A percentile compares a stretch with the other conserved stretches of the same genome.
Conservation (phyloP, 2,329 filamentous ascomycete genomes). For the Sclerotinia spermophila region DNA sequence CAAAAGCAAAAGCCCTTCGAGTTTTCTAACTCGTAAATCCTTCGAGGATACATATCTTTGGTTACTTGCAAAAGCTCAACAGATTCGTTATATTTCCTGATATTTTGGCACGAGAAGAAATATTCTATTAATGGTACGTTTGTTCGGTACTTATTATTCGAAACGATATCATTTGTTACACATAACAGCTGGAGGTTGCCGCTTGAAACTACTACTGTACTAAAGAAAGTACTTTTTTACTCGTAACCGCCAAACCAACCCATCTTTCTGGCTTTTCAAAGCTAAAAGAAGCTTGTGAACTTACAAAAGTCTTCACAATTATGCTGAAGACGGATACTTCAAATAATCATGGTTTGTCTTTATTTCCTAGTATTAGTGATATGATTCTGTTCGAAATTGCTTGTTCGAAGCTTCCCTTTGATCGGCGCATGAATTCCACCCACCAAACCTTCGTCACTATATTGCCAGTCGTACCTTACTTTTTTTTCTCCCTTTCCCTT, state of each 20-base stretch:
- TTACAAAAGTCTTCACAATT: constrained; percentile 24
- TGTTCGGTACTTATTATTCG: neutral
- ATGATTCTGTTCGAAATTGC: neutral
- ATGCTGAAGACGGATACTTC: constrained; percentile 37
- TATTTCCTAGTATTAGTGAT: constrained; percentile 1
- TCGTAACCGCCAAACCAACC: constrained; percentile 10
- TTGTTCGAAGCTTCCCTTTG: constrained; percentile 9
- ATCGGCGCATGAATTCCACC: constrained; percentile 20
- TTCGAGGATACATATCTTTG: neutral
- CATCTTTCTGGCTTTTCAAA: neutral
- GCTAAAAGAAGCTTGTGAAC: constrained; percentile 1
- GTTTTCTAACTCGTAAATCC: neutral
- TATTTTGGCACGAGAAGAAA: neutral
- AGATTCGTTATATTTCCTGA: neutral
- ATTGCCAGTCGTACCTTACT: neutral
- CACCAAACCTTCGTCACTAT: neutral
- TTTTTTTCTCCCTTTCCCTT: neutral
- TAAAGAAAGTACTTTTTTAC: neutral
- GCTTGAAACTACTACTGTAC: neutral
- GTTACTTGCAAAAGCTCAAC: neutral
- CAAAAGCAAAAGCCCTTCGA: neutral
- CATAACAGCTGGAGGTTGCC: neutral
- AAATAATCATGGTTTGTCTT: constrained; percentile 33
- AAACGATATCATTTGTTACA: constrained; percentile 1
- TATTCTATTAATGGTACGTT: neutral